phyloP scores from a whole-genome alignment of 441 rosid species.

The Brassica balearica region DNA sequence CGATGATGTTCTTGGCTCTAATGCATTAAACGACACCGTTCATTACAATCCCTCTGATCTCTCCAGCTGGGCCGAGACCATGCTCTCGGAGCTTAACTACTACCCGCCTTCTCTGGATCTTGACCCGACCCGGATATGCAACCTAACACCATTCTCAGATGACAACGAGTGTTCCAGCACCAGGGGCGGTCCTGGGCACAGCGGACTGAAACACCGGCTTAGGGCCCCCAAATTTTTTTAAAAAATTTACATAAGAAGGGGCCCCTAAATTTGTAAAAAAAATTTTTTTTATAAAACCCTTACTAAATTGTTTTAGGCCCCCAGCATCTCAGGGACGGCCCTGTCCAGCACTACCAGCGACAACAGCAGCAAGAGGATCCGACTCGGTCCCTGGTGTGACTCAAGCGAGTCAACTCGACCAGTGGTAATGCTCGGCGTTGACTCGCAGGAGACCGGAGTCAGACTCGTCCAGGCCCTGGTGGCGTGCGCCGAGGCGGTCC shows the following conservation, averaged over 20 bases:
- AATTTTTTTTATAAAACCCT: too few relatives aligned
- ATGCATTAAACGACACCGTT: constrained; percentile 54
- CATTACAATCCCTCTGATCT: constrained; percentile 78
- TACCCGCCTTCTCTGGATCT: constrained; percentile 34
- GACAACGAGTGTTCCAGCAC: constrained; percentile 38
- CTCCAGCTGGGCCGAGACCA: constrained; percentile 70
- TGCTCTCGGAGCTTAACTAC: constrained; percentile 50
- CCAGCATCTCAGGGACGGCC: too few relatives aligned
- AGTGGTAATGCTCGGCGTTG: constrained; percentile 40
- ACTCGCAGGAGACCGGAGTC: constrained; percentile 68
- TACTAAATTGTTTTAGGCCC: too few relatives aligned
- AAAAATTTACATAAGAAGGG: too few relatives aligned
- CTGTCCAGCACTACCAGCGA: constrained; percentile 20
- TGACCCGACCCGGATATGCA: constrained; percentile 25
- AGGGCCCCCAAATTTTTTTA: too few relatives aligned
- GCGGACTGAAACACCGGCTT: too few relatives aligned
- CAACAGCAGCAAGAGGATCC: constrained; percentile 45
- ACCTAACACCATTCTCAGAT: neutral
- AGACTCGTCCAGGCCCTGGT: constrained; percentile 66
- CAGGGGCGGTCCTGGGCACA: too few relatives aligned
- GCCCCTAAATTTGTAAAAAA: too few relatives aligned
- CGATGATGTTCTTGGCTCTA: constrained; percentile 45
- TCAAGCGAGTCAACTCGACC: constrained; percentile 53
- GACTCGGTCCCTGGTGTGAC: constrained; percentile 44
- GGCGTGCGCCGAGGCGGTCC: constrained; percentile 77